Base-by-base conservation (phyloP, 106 monocot species). In the Cymbidium sinense region DNA sequence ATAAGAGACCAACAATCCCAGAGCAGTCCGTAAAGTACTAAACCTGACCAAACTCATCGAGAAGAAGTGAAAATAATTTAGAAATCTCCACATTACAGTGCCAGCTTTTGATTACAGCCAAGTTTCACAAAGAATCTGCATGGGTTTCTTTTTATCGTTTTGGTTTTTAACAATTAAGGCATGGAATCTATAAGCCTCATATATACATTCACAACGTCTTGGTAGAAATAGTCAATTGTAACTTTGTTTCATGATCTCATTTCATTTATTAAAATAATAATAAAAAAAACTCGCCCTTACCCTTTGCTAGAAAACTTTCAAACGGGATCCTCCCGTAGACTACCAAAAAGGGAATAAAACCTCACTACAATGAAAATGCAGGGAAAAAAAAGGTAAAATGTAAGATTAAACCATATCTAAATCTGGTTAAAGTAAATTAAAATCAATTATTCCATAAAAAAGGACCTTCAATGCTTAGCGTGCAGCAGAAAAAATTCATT, bases 61-160 rank as follows among this genome's bases (percentile, higher is more conserved):
- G 67, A 17, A 33, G 67, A 67, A 67, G 67, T 67, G 33, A 13
- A 64, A 64, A 67, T 64, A 23, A 64, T 64, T 28, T 64, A 64
- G 19, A 27, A 54, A 21, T 64, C 31, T 67, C 67, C 4, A 33
- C 29, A 67, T 25, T 25, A 33, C 15, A 67, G 67, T 67, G 67
- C 33, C n/a, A 67, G 33, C 33, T 67, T 67, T 67, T 4, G 33
- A 33, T 1, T 33, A 33, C 67, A 31, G 12, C 33, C 67, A 67
- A 67, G 33, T 17, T 34, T 31, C 33, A 65, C 30, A 67, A 18
- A 62, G 25, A 62, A 67, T 33, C 67, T 33, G 15, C 33, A 31
- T 5, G 1, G 67, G 10, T 33, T 31, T 34, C 17, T 39, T 39
- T 54, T 54, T 1, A 67, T 67, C 2, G 12, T 31, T 29, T 33